Conservation (phyloP, 768 basidiomycete species). For the Trametes punicea region DNA sequence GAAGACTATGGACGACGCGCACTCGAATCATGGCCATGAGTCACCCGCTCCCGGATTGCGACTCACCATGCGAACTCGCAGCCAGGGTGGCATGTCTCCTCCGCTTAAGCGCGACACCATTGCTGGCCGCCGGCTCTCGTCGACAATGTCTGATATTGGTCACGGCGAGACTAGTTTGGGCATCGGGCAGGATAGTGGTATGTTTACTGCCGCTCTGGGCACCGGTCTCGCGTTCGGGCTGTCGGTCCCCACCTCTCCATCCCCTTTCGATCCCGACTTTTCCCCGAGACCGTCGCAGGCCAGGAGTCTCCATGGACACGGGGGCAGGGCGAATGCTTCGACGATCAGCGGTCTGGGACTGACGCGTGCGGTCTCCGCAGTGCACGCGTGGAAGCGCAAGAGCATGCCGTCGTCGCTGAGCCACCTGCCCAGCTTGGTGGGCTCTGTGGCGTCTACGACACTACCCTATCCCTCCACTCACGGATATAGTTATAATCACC, state of each 20-base stretch:
- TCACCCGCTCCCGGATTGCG: constrained; percentile 2
- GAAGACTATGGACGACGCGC: constrained; percentile 8
- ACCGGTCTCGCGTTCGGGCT: constrained; percentile 28
- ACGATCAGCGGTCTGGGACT: constrained; percentile 11
- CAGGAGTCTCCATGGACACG: constrained; percentile 7
- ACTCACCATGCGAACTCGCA: constrained; percentile 10
- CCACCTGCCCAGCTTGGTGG: constrained; percentile 7
- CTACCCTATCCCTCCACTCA: constrained; percentile 4
- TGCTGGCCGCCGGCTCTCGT: constrained; percentile 6
- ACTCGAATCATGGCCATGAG: constrained; percentile 6
- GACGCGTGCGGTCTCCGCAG: constrained; percentile 19
- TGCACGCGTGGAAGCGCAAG: constrained; percentile 23
- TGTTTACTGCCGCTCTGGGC: constrained; percentile 31
- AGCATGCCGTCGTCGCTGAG: constrained; percentile 24
- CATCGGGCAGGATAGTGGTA: constrained; percentile 16
- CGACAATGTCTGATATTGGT: constrained; percentile 15
- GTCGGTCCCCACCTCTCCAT: constrained; percentile 13
- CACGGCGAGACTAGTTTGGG: constrained; percentile 4
- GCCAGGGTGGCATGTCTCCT: constrained; percentile 6
- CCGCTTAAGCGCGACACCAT: not conserved
- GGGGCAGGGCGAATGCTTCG: constrained; percentile 3
- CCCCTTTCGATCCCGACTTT: not conserved
- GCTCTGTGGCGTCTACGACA: not conserved
- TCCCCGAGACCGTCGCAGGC: not conserved
- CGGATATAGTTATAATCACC: not conserved